A percentile compares a stretch with the other conserved stretches of the same genome.
Conservation (phyloP, 2,329 filamentous ascomycete species). For the Xylaria multiplex region DNA sequence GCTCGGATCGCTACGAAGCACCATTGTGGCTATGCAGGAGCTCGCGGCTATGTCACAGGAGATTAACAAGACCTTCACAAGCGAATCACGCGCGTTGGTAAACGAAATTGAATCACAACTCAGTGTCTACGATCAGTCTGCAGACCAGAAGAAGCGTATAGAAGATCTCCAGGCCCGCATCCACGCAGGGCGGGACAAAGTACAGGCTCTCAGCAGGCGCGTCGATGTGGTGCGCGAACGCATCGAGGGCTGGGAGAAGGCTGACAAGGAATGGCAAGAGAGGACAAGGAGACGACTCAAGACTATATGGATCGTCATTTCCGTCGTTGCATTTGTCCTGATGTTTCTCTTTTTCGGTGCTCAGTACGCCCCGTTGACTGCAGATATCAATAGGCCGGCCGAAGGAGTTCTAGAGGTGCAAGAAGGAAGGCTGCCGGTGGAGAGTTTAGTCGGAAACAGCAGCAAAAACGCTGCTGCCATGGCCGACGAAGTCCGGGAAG, state of each 20-base stretch:
- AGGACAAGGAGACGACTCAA: constrained; percentile 71
- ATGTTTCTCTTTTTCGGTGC: constrained; percentile 55
- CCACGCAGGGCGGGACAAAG: constrained; percentile 66
- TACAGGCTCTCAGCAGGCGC: constrained; percentile 68
- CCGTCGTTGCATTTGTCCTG: constrained; percentile 58
- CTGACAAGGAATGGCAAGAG: constrained; percentile 75
- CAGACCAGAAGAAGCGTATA: constrained; percentile 72
- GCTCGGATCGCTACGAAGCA: constrained; percentile 70
- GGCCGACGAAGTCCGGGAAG: constrained; percentile 46
- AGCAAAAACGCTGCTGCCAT: constrained; percentile 41
- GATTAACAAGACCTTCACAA: constrained; percentile 67
- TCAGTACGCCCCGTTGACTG: constrained; percentile 47
- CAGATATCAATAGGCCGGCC: constrained; percentile 30
- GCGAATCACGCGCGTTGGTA: constrained; percentile 67
- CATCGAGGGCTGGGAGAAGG: constrained; percentile 74
- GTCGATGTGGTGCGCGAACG: constrained; percentile 71
- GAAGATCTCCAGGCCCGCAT: constrained; percentile 70
- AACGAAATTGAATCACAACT: constrained; percentile 70
- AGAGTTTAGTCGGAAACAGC: constrained; percentile 35
- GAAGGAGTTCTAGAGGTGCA: constrained; percentile 29
- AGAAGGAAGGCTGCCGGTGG: constrained; percentile 25
- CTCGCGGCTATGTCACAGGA: constrained; percentile 70
- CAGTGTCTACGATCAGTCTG: constrained; percentile 68
- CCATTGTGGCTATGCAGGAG: constrained; percentile 71
- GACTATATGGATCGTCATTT: constrained; percentile 70